Evolutionary conservation across 2,329 filamentous ascomycete genomes (phyloP), one percentile per base, ranked within the genome.

Genomic region (Xylariomycetidae sp.): DNA sequence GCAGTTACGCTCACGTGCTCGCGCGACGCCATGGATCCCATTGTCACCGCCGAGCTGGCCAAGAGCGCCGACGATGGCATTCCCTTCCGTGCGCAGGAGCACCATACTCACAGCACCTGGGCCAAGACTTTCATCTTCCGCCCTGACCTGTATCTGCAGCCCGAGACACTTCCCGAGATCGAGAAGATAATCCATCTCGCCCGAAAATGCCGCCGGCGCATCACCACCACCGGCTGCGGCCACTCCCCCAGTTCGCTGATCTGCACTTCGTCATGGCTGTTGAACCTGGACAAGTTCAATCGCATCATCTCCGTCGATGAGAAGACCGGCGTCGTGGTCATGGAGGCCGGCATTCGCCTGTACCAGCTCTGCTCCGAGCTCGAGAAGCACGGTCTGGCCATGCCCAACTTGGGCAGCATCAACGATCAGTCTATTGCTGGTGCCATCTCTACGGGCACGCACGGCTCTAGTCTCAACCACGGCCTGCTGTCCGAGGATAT

Each of bases 321-420:
- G 32, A 67, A 74, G 24, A 79, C 70, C 9, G 74, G 79, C 32
- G 61, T 83, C 6, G 75, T 94, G 33, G 77, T 79, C 3, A 83
- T 94, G 49, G 75, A 96, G 63, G 83, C 84, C n/a, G 92, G 92
- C 12, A 95, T 96, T 44, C 74, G 90, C 14, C 67, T 98, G 40
- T 77, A 76, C 48, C 66, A 80, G 39, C 66, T 98, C 37, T 83
- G 87, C 42, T 70, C 74, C 26, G 76, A 79, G 51, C 76, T 95
- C 19, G 86, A 85, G 46, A 70, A 74, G 34, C 63, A 80, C 49
- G 87, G 86, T 1, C 70, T 95, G 43, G 87, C 88, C 2, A 82
- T 98, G 74, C 84, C 85, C 18, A 95, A 93, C 57, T 67, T 96
- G 28, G 92, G 92, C 22, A 95, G 87, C 58, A 98, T 98, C 61